Evolutionary conservation across 805 yeast species (phyloP), one percentile per base, ranked within the genome.

Genomic region (Candida palmyrensis): DNA sequence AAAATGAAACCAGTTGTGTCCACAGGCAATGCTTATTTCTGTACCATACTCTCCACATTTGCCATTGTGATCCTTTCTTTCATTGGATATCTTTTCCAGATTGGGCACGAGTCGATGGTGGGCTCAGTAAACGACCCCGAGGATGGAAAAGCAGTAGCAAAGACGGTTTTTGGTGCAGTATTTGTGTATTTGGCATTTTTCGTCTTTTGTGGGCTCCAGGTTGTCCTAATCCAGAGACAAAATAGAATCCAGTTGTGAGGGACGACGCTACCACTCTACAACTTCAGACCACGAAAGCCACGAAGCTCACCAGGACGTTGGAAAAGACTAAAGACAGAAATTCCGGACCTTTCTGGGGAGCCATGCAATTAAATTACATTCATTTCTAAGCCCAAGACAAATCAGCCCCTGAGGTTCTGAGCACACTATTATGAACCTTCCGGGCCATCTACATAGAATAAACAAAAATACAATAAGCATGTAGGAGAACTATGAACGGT

Each of bases 131-230:
- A 71, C 46, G 96, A 89, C 53, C 98, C 98, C 10, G 85, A 75
- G 45, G 92, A 92, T 53, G 97, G 97, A 11, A 77, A 78, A 42
- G 95, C 92, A 19, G 97, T 90, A 25, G 96, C 97, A 18, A 75
- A 75, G 44, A 92, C 97, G 3, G 81, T 90, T 17, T 82, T 82
- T 62, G 81, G 88, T 32, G 96, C 97, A 17, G 96, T 89, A 6
- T 54, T 82, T 37, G 88, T 90, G 8, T 90, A 90, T 57, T 59
- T 78, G 36, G 71, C 67, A 20, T 87, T 88, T 71, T 82, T 92
- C 49, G 64, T 81, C 20, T 90, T 89, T 62, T 90, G 97, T 59
- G 97, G 97, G 3, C 78, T 77, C 45, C 97, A 90, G 59, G 75
- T 87, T 14, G 61, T 72, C 43, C 47, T 80, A 45, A 67, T 79